Percentiles rank a stretch among this genome's conserved stretches.
Conservation (phyloP, 2,329 filamentous ascomycete genomes). For the Fusarium caatingaense region DNA sequence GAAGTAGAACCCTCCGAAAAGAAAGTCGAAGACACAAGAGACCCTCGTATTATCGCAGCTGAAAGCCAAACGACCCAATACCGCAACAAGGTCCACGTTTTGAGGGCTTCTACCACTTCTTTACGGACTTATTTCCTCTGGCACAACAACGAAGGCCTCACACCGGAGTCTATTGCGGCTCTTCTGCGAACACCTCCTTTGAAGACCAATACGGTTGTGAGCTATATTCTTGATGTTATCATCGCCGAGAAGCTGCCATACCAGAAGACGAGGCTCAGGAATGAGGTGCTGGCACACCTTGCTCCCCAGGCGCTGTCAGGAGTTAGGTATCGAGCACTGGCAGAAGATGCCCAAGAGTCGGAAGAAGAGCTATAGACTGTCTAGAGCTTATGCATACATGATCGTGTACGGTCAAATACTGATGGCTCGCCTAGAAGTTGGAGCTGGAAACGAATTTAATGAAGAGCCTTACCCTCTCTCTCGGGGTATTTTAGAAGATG, state of each 20-base stretch:
- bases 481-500: neutral
- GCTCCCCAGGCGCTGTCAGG: conserved; percentile 31
- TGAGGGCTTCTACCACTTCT: conserved; percentile 47
- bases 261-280: conserved; percentile 57
- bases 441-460: conserved; percentile 10
- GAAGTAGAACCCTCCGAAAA: neutral
- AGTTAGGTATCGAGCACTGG: conserved; percentile 46
- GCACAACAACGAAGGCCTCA: conserved; percentile 64
- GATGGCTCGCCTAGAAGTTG: neutral
- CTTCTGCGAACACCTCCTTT: conserved; percentile 72
- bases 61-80: conserved; percentile 55
- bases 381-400: neutral
- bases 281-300: conserved; percentile 57
- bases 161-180: conserved; percentile 61
- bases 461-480: neutral
- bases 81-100: conserved; percentile 45
- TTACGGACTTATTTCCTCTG: conserved; percentile 74
- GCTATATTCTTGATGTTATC: conserved; percentile 70
- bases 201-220: conserved; percentile 63
- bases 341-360: conserved; percentile 20
- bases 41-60: conserved; percentile 58
- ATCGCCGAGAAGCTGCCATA: conserved; percentile 62
- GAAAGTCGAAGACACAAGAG: conserved; percentile 34
- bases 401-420: neutral
- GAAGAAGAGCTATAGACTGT: neutral